Base-by-base conservation (phyloP, 2,329 filamentous ascomycete genomes). In the Thielaviopsis ethacetica region DNA sequence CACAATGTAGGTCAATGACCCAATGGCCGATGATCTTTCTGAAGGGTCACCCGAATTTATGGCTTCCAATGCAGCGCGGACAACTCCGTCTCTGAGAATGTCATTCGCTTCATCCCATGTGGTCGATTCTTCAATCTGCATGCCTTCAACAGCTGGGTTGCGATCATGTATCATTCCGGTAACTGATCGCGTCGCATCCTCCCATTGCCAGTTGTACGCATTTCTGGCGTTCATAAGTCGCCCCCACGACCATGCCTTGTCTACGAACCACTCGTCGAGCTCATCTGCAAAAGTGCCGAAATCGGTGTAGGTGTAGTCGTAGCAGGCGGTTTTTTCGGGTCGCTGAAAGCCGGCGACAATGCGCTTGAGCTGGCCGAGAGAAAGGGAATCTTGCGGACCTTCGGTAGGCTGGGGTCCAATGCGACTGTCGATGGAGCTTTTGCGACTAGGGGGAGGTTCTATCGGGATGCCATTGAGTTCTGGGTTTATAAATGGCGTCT, bases 261-360 rank as follows among this genome's bases (percentile, higher is more conserved):
- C 96, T 57, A 85, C 83, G 71, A 98, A 98, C 93, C 93, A 98
- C 72, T 98, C 93, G 68, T 97, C 89, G 54, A 98, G 77, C 74
- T 98, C 93, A 63, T 93, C 88, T 19, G 87, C 82, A 65, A 95
- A 85, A 0, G 82, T 75, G 22, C 84, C 83, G 59, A 80, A 79
- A 69, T 91, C 86, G 26, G 79, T 74, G 72, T 91, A 91, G 63
- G 80, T 81, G 68, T 95, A 98, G 62, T 93, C 90, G 74, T 98
- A 98, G 34, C 59, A 56, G 12, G 83, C 82, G 51, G 79, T 75
- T 55, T 85, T 80, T 64, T 90, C 86, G 56, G 76, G 68, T 63
- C 80, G 81, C 17, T 85, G 85, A 64, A 88, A 82, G 61, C 91
- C 86, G 62, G 82, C 80, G 19, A 91, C 84, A 58, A 91, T 79